Percentiles rank a stretch among this genome's conserved stretches.
phyloP scores from a whole-genome alignment of 2,329 filamentous ascomycete species.

The Talaromyces sp. region DNA sequence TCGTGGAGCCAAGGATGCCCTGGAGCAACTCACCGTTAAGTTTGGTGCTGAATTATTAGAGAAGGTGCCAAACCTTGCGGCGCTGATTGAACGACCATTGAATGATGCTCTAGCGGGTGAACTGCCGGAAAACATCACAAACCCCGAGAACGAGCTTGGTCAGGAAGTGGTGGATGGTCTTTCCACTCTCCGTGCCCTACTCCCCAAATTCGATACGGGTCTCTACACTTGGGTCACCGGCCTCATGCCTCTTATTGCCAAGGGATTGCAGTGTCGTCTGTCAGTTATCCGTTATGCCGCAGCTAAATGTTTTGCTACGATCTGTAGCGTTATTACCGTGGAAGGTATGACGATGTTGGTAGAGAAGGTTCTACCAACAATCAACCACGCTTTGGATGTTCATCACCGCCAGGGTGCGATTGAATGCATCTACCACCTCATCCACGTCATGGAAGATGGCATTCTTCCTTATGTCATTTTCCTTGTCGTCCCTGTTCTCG shows the following conservation, averaged over 20 bases:
- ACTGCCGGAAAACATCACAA: conserved; percentile 71
- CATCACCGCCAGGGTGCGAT: conserved; percentile 90
- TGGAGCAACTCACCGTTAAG: conserved; percentile 80
- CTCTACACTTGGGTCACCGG: conserved; percentile 80
- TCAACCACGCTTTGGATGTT: conserved; percentile 86
- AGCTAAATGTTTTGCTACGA: conserved; percentile 94
- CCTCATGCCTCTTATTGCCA: conserved; percentile 82
- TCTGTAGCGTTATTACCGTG: conserved; percentile 94
- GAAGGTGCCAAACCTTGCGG: conserved; percentile 79
- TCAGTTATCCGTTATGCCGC: conserved; percentile 96
- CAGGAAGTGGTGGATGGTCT: conserved; percentile 93
- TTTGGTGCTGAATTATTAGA: conserved; percentile 78
- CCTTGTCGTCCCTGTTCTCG: conserved; percentile 93
- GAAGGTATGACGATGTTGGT: conserved; percentile 96
- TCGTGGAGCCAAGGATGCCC: conserved; percentile 88
- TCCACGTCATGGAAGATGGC: conserved; percentile 95
- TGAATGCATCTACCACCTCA: conserved; percentile 94
- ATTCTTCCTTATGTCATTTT: conserved; percentile 99
- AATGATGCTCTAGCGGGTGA: conserved; percentile 69
- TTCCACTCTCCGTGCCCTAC: conserved; percentile 86
- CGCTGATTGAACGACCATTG: conserved; percentile 81
- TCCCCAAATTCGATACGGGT: conserved; percentile 79
- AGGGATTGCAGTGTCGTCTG: conserved; percentile 81
- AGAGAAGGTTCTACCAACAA: conserved; percentile 86
- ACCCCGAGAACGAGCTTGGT: conserved; percentile 74